These are phyloP conservation scores for Diaporthe citriasiana DNA, from an alignment of 2,329 filamentous ascomycete species.

Conservation along the genomic window DNA sequence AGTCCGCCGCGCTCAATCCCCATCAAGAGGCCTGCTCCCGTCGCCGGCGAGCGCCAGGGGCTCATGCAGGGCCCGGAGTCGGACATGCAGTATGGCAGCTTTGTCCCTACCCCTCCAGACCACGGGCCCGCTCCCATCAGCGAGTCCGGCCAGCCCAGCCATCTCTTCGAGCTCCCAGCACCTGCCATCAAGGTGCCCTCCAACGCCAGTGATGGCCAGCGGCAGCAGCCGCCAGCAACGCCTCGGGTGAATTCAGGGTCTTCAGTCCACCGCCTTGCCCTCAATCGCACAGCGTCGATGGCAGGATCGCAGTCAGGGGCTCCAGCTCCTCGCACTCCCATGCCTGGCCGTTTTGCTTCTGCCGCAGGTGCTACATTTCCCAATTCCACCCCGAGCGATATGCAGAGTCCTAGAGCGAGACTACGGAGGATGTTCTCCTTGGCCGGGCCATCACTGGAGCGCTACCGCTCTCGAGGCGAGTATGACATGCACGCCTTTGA, in stretches of 20 bases:
- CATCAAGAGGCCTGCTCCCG: conserved; percentile 41
- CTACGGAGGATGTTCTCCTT: conserved; percentile 58
- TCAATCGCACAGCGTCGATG: conserved; percentile 56
- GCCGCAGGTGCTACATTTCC: conserved; percentile 39
- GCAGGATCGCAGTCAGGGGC: conserved; percentile 36
- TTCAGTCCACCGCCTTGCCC: conserved; percentile 47
- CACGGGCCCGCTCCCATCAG: conserved; percentile 43
- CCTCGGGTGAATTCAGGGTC: conserved; percentile 33
- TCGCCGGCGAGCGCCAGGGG: conserved; percentile 55
- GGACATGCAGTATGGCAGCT: conserved; percentile 67
- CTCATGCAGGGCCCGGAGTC: conserved; percentile 56
- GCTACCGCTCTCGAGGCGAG: conserved; percentile 56
- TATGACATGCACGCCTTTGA: conserved; percentile 60
- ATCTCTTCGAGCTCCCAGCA: conserved; percentile 64
- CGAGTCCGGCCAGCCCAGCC: conserved; percentile 50
- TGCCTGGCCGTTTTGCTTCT: conserved; percentile 41
- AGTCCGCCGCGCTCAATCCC: conserved; percentile 44
- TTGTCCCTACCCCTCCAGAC: conserved; percentile 59
- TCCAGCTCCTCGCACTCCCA: conserved; percentile 7
- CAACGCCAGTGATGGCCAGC: conserved; percentile 44
- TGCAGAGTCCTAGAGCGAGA: conserved; percentile 49
- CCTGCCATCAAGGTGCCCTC: conserved; percentile 64
- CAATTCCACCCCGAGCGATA: conserved; percentile 45
- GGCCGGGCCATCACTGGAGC: conserved; percentile 52
- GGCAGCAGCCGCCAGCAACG: conserved; percentile 7